Evolutionary conservation across 805 yeast genomes (phyloP).

Genomic region (Ogataea zsoltii): DNA sequence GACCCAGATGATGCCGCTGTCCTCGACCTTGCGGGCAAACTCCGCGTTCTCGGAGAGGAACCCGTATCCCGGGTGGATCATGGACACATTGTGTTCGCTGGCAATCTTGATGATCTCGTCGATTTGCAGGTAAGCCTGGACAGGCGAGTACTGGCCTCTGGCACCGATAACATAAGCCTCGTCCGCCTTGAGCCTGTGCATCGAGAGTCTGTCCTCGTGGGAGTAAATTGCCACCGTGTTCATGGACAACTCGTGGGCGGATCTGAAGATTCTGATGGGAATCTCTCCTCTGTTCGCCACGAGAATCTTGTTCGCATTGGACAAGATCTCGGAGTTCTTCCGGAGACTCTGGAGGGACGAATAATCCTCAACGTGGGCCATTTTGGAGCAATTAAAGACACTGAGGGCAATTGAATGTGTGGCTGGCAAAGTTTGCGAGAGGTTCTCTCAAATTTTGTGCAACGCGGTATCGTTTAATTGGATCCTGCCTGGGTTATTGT

Average conservation of each 20-base stretch:
- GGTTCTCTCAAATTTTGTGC: background rate
- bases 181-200: slow-evolving; percentile 94
- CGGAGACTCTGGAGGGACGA: slow-evolving; percentile 38
- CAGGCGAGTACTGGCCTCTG: slow-evolving; percentile 89
- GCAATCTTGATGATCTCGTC: slow-evolving; percentile 93
- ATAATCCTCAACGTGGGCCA: slow-evolving; percentile 36
- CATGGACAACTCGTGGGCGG: slow-evolving; percentile 97
- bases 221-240: slow-evolving; percentile 96
- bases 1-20: slow-evolving; percentile 90
- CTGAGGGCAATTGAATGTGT: no score
- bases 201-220: slow-evolving; percentile 90
- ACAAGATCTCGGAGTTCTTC: slow-evolving; percentile 46
- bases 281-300: slow-evolving; percentile 88
- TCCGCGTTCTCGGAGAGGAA: slow-evolving; percentile 56
- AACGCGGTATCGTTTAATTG: slow-evolving; percentile 7
- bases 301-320: slow-evolving; percentile 59
- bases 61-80: slow-evolving; percentile 92
- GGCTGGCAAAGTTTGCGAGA: no score
- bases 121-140: slow-evolving; percentile 91
- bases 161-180: slow-evolving; percentile 91
- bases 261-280: slow-evolving; percentile 87
- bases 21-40: slow-evolving; percentile 89
- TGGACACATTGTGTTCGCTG: slow-evolving; percentile 69
- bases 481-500: background rate
- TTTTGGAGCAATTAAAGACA: background rate